These are phyloP conservation scores for Naumovozyma baii DNA, from an alignment of 805 yeast species.

Conservation along the genomic window DNA sequence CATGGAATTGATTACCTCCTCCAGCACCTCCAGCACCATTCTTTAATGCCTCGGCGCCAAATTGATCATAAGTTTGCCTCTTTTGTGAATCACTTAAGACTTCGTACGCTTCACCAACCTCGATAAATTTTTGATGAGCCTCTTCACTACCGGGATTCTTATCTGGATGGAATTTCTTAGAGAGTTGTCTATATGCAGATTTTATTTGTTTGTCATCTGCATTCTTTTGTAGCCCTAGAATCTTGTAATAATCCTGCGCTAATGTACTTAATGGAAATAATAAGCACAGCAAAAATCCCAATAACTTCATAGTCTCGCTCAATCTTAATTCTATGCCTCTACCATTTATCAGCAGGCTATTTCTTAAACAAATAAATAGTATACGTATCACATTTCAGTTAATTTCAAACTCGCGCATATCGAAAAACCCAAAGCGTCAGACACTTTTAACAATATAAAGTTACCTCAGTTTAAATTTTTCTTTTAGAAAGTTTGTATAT, in stretches of 20 bases:
- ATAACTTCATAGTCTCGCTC: too few relatives aligned
- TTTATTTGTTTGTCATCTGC: conserved; percentile 79
- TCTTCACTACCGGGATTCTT: conserved; percentile 76
- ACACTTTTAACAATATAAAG: too few relatives aligned
- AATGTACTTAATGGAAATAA: conserved; percentile 8
- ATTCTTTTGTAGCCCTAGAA: conserved; percentile 57
- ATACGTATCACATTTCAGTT: too few relatives aligned
- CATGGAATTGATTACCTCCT: conserved; percentile 29
- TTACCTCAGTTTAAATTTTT: too few relatives aligned
- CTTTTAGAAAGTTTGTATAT: neutral
- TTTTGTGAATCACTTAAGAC: conserved; percentile 66
- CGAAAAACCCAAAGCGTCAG: too few relatives aligned
- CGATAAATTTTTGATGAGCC: conserved; percentile 80
- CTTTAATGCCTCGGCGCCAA: conserved; percentile 67
- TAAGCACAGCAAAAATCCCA: neutral
- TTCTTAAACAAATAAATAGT: too few relatives aligned
- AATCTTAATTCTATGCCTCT: too few relatives aligned
- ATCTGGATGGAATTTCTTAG: conserved; percentile 89
- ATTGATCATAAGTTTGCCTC: conserved; percentile 57
- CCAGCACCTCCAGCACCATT: conserved; percentile 42
- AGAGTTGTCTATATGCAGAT: conserved; percentile 70
- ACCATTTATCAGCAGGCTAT: too few relatives aligned
- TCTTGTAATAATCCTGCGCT: conserved; percentile 43
- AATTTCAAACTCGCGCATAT: too few relatives aligned
- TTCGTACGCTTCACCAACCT: conserved; percentile 89